These are phyloP conservation scores for Escovopsis weberi DNA, from an alignment of 2,329 filamentous ascomycete genomes.

Conservation along the genomic window DNA sequence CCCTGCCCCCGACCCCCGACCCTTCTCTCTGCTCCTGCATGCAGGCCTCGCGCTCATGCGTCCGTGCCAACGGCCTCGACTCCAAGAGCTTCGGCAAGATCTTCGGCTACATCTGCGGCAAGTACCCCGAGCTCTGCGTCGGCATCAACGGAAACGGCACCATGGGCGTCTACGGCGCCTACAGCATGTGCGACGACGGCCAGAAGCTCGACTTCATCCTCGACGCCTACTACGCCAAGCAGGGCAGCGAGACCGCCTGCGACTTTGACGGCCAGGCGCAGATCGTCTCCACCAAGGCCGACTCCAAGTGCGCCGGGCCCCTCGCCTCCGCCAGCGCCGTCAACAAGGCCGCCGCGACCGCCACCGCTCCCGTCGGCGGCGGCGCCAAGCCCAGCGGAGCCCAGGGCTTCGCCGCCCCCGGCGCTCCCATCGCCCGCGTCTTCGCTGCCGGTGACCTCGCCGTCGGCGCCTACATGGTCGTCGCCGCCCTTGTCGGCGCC, in stretches of 20 bases:
- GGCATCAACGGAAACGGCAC: slow-evolving; percentile 56
- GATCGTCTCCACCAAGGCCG: slow-evolving; percentile 32
- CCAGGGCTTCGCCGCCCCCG: slow-evolving; percentile 22
- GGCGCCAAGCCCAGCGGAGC: slow-evolving; percentile 15
- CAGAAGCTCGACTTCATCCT: slow-evolving; percentile 63
- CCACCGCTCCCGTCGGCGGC: slow-evolving; percentile 22
- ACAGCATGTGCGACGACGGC: slow-evolving; percentile 58
- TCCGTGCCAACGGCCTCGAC: slow-evolving; percentile 42
- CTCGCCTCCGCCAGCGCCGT: slow-evolving; percentile 49
- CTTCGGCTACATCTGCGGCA: slow-evolving; percentile 62
- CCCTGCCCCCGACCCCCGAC: slow-evolving; percentile 74
- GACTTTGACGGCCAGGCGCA: slow-evolving; percentile 55
- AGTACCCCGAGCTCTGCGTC: slow-evolving; percentile 39
- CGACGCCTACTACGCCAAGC: slow-evolving; percentile 53
- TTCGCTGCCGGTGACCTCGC: slow-evolving; percentile 33
- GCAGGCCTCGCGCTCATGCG: slow-evolving; percentile 58
- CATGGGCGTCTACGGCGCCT: slow-evolving; percentile 58
- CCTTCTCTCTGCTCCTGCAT: slow-evolving; percentile 73
- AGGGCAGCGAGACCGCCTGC: slow-evolving; percentile 44
- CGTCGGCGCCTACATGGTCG: slow-evolving; percentile 35
- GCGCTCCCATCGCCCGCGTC: slow-evolving; percentile 22
- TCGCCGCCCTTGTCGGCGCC: slow-evolving; percentile 37
- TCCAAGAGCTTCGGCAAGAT: slow-evolving; percentile 47
- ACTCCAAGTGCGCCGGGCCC: slow-evolving; percentile 40
- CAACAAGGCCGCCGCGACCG: slow-evolving; percentile 31